Evolutionary conservation across 305 asterid species (phyloP).

Genomic region (Stenogyne calaminthoides): DNA sequence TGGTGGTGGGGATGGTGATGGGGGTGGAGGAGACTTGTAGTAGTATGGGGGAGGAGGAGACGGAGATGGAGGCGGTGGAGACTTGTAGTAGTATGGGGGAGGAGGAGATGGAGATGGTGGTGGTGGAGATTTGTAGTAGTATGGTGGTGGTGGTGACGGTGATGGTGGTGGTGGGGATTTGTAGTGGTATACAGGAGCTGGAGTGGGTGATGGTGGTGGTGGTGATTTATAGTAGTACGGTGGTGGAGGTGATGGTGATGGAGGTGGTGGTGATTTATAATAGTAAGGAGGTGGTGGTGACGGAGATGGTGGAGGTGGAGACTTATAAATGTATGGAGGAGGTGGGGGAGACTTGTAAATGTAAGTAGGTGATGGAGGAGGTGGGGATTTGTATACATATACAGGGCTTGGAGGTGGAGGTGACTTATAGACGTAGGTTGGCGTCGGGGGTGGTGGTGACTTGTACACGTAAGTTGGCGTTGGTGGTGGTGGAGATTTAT

Average conservation of each 20-base stretch:
- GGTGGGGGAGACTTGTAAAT: constrained; percentile 37
- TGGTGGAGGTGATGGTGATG: background rate
- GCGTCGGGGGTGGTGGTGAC: constrained; percentile 30
- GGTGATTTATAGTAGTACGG: background rate
- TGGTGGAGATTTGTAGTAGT: constrained; percentile 40
- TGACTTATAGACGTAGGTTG: constrained; percentile 19
- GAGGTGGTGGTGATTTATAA: background rate
- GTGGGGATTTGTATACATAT: constrained; percentile 13
- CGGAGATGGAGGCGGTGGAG: constrained; percentile 34
- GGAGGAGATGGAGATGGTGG: constrained; percentile 26
- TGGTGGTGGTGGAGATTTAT: constrained; percentile 44
- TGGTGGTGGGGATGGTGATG: constrained; percentile 25
- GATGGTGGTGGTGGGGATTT: constrained; percentile 45
- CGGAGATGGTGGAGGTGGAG: constrained; percentile 42
- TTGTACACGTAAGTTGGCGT: constrained; percentile 30
- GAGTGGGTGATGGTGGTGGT: constrained; percentile 38
- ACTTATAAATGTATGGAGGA: constrained; percentile 19
- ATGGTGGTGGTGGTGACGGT: constrained; percentile 22
- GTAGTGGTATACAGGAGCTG: constrained; percentile 21
- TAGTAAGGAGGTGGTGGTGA: background rate
- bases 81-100: constrained; percentile 22
- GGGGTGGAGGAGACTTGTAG: constrained; percentile 37
- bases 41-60: background rate
- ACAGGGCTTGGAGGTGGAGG: constrained; percentile 31
- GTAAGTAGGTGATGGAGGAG: constrained; percentile 4